phyloP scores from a whole-genome alignment of 257 asterid genomes.

The Fraxinus americana region DNA sequence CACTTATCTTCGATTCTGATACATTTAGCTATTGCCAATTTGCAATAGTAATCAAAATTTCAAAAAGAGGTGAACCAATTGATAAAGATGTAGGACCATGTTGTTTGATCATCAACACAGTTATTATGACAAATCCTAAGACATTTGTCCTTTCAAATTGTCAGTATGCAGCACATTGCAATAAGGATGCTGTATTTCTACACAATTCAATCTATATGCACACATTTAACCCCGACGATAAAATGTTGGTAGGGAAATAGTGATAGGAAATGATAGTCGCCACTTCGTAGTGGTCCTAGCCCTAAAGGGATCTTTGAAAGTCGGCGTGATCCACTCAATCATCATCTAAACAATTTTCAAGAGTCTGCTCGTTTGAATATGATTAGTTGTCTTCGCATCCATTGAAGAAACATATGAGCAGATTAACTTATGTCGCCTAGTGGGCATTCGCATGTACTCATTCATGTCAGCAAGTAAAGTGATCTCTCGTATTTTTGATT shows the following conservation, averaged over 20 bases:
- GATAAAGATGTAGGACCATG: slow-evolving; percentile 35
- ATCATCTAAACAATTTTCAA: not conserved
- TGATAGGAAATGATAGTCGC: too few relatives aligned
- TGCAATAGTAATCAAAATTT: slow-evolving; percentile 34
- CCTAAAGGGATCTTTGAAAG: too few relatives aligned
- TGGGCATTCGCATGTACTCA: too few relatives aligned
- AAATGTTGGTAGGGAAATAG: too few relatives aligned
- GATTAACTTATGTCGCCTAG: not conserved
- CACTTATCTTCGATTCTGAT: slow-evolving; percentile 26
- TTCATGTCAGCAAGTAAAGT: not conserved
- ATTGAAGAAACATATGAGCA: too few relatives aligned
- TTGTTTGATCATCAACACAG: slow-evolving; percentile 36
- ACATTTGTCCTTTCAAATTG: slow-evolving; percentile 56
- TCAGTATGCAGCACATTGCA: slow-evolving; percentile 19
- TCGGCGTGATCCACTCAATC: not conserved
- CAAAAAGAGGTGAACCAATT: slow-evolving; percentile 30
- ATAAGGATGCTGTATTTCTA: too few relatives aligned
- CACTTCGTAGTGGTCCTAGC: too few relatives aligned
- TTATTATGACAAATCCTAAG: slow-evolving; percentile 54
- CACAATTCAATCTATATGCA: not conserved
- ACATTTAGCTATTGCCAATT: slow-evolving; percentile 34
- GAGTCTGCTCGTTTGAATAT: not conserved
- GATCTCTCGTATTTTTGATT: not conserved
- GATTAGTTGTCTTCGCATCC: too few relatives aligned
- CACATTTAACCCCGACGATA: not conserved